These are phyloP conservation scores for Saccharomyces pastorianus DNA, from an alignment of 1,139 yeast species.

Conservation along the genomic window DNA sequence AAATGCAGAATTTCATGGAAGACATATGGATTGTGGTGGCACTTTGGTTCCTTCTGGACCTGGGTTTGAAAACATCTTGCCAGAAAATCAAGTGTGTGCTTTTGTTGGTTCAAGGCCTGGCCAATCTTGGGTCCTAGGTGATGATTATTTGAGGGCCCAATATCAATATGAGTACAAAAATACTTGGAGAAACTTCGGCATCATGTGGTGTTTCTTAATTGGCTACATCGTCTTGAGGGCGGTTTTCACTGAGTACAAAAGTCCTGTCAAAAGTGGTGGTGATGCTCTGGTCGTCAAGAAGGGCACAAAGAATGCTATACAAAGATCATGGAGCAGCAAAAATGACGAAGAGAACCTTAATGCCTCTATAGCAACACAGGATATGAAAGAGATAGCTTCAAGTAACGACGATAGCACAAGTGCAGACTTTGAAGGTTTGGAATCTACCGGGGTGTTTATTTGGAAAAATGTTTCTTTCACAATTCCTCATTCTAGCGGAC, in stretches of 20 bases:
- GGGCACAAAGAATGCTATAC: constrained; percentile 16
- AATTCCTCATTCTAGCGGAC: constrained; percentile 31
- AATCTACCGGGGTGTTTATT: constrained; percentile 31
- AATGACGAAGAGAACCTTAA: constrained; percentile 18
- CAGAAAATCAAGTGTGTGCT: constrained; percentile 44
- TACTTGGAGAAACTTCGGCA: constrained; percentile 48
- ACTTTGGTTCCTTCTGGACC: constrained; percentile 45
- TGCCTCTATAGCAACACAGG: constrained; percentile 9
- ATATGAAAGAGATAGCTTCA: constrained; percentile 14
- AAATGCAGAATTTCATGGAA: constrained; percentile 50
- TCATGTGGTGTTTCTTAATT: constrained; percentile 37
- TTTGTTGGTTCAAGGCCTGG: constrained; percentile 40
- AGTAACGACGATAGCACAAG: constrained; percentile 8
- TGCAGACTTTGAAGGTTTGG: constrained; percentile 20
- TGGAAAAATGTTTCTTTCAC: constrained; percentile 39
- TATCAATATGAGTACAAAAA: constrained; percentile 37
- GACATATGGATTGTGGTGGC: constrained; percentile 44
- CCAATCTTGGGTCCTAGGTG: constrained; percentile 39
- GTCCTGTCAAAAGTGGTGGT: constrained; percentile 37
- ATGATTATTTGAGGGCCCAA: constrained; percentile 34
- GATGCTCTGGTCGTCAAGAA: constrained; percentile 37
- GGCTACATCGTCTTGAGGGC: constrained; percentile 35
- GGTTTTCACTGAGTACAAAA: constrained; percentile 35
- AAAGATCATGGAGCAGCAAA: not conserved
- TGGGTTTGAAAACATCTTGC: constrained; percentile 37